A percentile compares a stretch with the other conserved stretches of the same genome.
phyloP scores from a whole-genome alignment of 208 protist species.

The Acanthamoeba triangularis region DNA sequence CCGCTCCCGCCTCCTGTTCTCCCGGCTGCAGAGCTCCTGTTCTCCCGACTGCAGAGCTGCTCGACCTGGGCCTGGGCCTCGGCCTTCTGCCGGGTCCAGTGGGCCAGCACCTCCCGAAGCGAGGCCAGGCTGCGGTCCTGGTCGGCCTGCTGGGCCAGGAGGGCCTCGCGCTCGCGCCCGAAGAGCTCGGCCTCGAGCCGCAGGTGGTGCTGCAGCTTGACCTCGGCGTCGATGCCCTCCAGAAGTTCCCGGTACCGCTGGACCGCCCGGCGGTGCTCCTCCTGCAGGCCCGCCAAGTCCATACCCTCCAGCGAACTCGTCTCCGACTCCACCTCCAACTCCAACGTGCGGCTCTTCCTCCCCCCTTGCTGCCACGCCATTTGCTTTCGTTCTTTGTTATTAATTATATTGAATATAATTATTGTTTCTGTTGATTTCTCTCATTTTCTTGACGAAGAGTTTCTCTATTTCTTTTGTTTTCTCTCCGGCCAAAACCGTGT shows the following conservation, averaged over 20 bases:
- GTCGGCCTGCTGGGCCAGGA: not conserved
- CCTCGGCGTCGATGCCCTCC: conserved; percentile 1
- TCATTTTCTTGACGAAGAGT: no score
- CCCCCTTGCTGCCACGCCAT: not conserved
- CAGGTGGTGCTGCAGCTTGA: conserved; percentile 25
- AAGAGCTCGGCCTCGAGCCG: conserved; percentile 35
- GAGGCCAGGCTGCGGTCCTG: not conserved
- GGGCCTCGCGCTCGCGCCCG: not conserved
- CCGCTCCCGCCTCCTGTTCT: conserved; percentile 17
- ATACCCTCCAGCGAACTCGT: not conserved
- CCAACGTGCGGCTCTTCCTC: not conserved
- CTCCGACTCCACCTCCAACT: not conserved
- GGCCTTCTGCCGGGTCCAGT: not conserved
- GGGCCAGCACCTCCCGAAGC: conserved; percentile 18
- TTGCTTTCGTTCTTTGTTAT: not conserved
- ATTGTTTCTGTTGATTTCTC: no score
- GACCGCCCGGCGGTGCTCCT: conserved; percentile 7
- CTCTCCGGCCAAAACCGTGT: not conserved
- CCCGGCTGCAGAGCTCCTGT: not conserved
- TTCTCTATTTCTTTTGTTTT: not conserved
- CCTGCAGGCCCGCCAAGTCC: not conserved
- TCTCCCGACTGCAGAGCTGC: not conserved
- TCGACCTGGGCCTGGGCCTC: not conserved
- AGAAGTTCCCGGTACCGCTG: not conserved
- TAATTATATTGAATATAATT: no score